Evolutionary conservation across 1,139 yeast species (phyloP).

Genomic region (Nakaseomyces bracarensis): DNA sequence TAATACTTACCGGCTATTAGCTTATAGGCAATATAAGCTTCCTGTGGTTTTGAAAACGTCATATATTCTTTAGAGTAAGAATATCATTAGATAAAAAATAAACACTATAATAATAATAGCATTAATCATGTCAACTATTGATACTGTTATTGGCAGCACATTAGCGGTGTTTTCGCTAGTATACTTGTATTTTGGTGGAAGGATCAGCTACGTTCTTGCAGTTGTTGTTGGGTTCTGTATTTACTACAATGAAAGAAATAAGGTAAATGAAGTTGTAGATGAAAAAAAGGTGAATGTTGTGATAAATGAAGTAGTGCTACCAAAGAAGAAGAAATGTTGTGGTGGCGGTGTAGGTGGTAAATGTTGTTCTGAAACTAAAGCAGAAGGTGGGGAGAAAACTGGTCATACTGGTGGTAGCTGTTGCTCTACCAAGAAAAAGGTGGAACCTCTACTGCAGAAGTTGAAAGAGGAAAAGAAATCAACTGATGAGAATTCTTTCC

Average conservation of each 20-base stretch:
- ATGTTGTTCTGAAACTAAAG: conserved; percentile 5
- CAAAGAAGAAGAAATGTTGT: conserved; percentile 7
- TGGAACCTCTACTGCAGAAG: conserved; percentile 10
- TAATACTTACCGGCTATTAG: too few relatives aligned
- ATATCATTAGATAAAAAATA: neutral
- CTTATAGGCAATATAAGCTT: too few relatives aligned
- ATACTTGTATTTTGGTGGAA: conserved; percentile 29
- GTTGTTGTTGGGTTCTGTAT: conserved; percentile 26
- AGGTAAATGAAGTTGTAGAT: neutral
- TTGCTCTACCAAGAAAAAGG: conserved; percentile 15
- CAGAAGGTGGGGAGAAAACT: conserved; percentile 12
- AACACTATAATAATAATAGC: neutral
- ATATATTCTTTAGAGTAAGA: too few relatives aligned
- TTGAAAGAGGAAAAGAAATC: conserved; percentile 9
- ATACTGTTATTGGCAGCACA: conserved; percentile 8
- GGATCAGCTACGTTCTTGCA: conserved; percentile 31
- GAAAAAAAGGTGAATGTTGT: neutral
- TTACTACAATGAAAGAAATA: conserved; percentile 16
- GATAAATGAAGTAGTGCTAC: neutral
- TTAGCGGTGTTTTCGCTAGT: conserved; percentile 8
- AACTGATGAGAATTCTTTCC: conserved; percentile 12
- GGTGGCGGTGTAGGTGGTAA: conserved; percentile 7
- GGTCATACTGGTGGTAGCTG: conserved; percentile 18
- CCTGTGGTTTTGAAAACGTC: too few relatives aligned
- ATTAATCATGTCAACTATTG: neutral